Conservation (phyloP, 495 filamentous ascomycete genomes). For the Penicillium tannophilum region DNA sequence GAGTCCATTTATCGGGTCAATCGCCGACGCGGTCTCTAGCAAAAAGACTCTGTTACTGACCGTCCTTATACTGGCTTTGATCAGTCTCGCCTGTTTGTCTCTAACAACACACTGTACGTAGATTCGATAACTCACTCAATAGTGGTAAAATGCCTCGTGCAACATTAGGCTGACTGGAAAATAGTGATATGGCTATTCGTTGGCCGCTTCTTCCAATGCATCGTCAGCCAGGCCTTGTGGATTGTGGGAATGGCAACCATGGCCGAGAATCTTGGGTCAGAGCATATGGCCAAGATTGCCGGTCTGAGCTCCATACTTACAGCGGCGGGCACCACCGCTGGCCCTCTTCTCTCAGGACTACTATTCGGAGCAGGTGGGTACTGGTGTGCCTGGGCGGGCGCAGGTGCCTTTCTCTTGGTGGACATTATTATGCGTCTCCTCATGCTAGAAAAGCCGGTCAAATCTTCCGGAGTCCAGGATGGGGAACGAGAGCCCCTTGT, state of each 20-base stretch:
- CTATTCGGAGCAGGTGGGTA: constrained; percentile 31
- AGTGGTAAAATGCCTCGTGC: too few species aligned
- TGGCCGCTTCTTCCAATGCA: constrained; percentile 32
- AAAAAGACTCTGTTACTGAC: constrained; percentile 23
- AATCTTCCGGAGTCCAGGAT: background rate
- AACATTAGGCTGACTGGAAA: constrained; percentile 2
- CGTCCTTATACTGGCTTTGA: constrained; percentile 18
- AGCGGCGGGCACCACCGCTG: constrained; percentile 24
- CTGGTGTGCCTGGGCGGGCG: constrained; percentile 33
- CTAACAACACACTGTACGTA: constrained; percentile 20
- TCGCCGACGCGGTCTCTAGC: constrained; percentile 23
- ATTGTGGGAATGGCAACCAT: constrained; percentile 35
- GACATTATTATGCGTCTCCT: constrained; percentile 35
- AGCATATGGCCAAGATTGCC: constrained; percentile 34
- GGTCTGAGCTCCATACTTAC: constrained; percentile 19
- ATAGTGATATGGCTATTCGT: constrained; percentile 29
- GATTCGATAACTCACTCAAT: background rate
- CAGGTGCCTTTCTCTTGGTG: constrained; percentile 21
- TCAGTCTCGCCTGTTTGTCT: constrained; percentile 22
- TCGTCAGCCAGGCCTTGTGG: constrained; percentile 30
- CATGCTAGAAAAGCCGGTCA: constrained; percentile 30
- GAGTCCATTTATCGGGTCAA: constrained; percentile 21
- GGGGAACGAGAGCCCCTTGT: constrained; percentile 10
- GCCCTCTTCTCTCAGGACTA: constrained; percentile 28
- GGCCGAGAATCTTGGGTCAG: constrained; percentile 27